Conservation (phyloP, 371 early-diverging fungal genomes). For the Sanchytrium tribonematis region DNA sequence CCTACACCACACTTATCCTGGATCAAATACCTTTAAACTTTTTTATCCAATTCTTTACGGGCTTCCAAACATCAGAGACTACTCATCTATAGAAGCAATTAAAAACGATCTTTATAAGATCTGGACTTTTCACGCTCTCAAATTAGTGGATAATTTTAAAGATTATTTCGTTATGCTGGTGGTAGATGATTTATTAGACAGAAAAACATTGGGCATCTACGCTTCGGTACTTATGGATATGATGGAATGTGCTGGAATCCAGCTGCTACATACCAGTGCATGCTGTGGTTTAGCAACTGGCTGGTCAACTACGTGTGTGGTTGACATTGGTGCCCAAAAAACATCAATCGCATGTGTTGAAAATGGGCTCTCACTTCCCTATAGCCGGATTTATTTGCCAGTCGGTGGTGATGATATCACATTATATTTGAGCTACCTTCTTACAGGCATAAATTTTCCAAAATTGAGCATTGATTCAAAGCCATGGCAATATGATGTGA, state of each 20-base stretch:
- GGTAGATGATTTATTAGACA: not conserved
- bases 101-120: not conserved
- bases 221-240: not conserved
- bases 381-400: not conserved
- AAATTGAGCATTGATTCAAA: not conserved
- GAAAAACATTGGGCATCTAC: not conserved
- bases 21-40: not conserved
- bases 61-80: not conserved
- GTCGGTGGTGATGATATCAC: not conserved
- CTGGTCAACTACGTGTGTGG: slow-evolving; percentile 48
- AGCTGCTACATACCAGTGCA: not conserved
- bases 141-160: not conserved
- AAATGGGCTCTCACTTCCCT: slow-evolving; percentile 39
- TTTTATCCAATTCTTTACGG: not conserved
- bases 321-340: slow-evolving; percentile 66
- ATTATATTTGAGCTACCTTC: not conserved
- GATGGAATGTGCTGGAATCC: not conserved
- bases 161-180: not conserved
- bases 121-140: not conserved
- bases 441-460: not conserved
- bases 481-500: not conserved
- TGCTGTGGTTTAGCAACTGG: slow-evolving; percentile 18
- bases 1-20: not conserved
- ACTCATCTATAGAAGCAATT: not conserved
- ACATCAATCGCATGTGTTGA: slow-evolving; percentile 56